Conservation (phyloP, 305 asterid species). For the Fraxinus ornus region DNA sequence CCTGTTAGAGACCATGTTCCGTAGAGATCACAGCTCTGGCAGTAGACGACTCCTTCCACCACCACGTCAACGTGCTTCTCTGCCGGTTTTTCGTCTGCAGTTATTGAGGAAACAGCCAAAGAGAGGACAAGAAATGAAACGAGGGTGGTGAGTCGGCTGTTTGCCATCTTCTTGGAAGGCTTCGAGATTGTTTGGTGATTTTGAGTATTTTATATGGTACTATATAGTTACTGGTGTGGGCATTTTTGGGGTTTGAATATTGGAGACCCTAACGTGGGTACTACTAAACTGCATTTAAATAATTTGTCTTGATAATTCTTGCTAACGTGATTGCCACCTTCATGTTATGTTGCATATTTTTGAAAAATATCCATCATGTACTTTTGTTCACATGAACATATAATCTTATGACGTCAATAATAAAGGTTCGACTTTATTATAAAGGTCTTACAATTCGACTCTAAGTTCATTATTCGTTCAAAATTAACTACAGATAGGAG, state of each 20-base stretch:
- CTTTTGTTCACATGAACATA: neutral
- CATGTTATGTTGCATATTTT: neutral
- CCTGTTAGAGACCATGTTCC: constrained; percentile 61
- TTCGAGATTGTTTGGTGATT: constrained; percentile 17
- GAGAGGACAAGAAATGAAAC: constrained; percentile 38
- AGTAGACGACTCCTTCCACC: constrained; percentile 73
- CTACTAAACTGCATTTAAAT: constrained; percentile 32
- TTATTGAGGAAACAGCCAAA: constrained; percentile 31
- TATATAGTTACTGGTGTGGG: constrained; percentile 9
- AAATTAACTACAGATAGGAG: too few species aligned
- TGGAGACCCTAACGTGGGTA: constrained; percentile 45
- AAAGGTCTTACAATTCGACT: neutral
- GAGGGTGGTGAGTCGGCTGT: constrained; percentile 36
- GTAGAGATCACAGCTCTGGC: constrained; percentile 56
- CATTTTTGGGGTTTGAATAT: constrained; percentile 21
- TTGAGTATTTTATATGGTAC: constrained; percentile 6
- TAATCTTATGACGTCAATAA: neutral
- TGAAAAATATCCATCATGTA: neutral
- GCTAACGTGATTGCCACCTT: constrained; percentile 58
- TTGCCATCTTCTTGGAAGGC: constrained; percentile 47
- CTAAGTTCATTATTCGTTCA: too few species aligned
- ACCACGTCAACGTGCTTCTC: constrained; percentile 49
- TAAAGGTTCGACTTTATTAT: neutral
- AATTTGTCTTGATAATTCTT: constrained; percentile 11
- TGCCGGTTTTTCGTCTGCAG: constrained; percentile 31